Evolutionary conservation across 108 stramenopile genomes (phyloP).

Genomic region (Stephanodiscus minutulus): DNA sequence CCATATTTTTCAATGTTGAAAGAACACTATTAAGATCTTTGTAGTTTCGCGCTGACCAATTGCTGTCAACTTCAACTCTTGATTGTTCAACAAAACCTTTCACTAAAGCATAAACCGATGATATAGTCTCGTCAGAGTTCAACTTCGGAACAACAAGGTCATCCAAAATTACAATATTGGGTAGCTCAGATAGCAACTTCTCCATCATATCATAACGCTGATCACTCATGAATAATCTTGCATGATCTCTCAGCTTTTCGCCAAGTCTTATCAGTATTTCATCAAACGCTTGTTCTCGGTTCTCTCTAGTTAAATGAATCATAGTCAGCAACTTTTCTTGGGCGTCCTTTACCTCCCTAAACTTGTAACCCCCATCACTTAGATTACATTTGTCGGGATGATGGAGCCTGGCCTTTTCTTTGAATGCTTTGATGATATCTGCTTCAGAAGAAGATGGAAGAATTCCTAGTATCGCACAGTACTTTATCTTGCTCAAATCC

Average conservation of each 20-base stretch:
- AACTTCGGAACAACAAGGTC: slow-evolving; percentile 55
- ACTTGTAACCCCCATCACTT: slow-evolving; percentile 20
- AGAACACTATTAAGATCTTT: slow-evolving; percentile 57
- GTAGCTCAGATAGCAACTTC: slow-evolving; percentile 38
- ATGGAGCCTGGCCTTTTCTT: slow-evolving; percentile 22
- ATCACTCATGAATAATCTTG: slow-evolving; percentile 40
- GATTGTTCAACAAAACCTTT: slow-evolving; percentile 48
- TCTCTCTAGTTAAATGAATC: slow-evolving; percentile 2
- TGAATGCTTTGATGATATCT: slow-evolving; percentile 54
- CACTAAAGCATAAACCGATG: slow-evolving; percentile 35
- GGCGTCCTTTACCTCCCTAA: slow-evolving; percentile 50
- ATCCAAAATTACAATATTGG: slow-evolving; percentile 38
- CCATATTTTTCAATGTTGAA: slow-evolving; percentile 55
- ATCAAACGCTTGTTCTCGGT: slow-evolving; percentile 45
- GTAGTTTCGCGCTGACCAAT: slow-evolving; percentile 58
- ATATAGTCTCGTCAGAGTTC: slow-evolving; percentile 23
- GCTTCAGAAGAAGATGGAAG: slow-evolving; percentile 47
- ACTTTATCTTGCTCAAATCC: slow-evolving; percentile 49
- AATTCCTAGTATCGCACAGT: slow-evolving; percentile 50
- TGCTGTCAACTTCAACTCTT: slow-evolving; percentile 46
- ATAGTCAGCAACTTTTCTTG: slow-evolving; percentile 33
- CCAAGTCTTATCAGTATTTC: slow-evolving; percentile 30
- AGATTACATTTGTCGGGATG: slow-evolving; percentile 48
- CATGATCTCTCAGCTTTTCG: slow-evolving; percentile 20
- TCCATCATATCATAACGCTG: slow-evolving; percentile 55